Percentiles rank a stretch among this genome's conserved stretches.
Evolutionary conservation across 2,329 filamentous ascomycete species (phyloP).

Genomic region (Colletotrichum siamense): DNA sequence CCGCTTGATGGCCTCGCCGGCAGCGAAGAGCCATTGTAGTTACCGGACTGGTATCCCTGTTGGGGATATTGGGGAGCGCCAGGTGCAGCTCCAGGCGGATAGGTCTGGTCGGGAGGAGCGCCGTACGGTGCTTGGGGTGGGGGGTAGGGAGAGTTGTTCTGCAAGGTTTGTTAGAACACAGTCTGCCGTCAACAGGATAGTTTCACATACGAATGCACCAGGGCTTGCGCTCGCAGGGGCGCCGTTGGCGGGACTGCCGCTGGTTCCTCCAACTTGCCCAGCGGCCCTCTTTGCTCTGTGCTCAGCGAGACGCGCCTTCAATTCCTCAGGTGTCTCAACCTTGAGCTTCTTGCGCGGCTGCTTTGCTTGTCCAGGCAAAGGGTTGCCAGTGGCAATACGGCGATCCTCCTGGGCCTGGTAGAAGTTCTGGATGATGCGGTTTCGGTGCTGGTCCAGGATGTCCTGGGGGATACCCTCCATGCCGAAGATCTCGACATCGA

Average conservation of each 20-base stretch:
- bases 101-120: conserved; percentile 36
- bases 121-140: conserved; percentile 39
- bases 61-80: conserved; percentile 24
- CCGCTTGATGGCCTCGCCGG: conserved; percentile 51
- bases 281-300: conserved; percentile 74
- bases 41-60: conserved; percentile 6
- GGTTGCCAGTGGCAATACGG: conserved; percentile 83
- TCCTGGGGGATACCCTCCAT: conserved; percentile 97
- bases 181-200: background rate
- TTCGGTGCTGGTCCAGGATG: conserved; percentile 80
- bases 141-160: conserved; percentile 45
- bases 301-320: conserved; percentile 81
- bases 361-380: conserved; percentile 71
- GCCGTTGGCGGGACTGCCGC: conserved; percentile 53
- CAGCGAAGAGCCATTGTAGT: conserved; percentile 39
- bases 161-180: conserved; percentile 24
- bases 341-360: conserved; percentile 74
- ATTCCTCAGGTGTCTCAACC: conserved; percentile 76
- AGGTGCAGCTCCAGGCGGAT: conserved; percentile 29
- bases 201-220: conserved; percentile 62
- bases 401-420: conserved; percentile 86
- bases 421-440: conserved; percentile 84
- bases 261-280: conserved; percentile 54
- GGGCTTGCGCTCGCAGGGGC: conserved; percentile 49
- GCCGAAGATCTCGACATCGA: conserved; percentile 96